Evolutionary conservation across 352 stramenopile species (phyloP).

Genomic region (Globisporangium heterothallicum): DNA sequence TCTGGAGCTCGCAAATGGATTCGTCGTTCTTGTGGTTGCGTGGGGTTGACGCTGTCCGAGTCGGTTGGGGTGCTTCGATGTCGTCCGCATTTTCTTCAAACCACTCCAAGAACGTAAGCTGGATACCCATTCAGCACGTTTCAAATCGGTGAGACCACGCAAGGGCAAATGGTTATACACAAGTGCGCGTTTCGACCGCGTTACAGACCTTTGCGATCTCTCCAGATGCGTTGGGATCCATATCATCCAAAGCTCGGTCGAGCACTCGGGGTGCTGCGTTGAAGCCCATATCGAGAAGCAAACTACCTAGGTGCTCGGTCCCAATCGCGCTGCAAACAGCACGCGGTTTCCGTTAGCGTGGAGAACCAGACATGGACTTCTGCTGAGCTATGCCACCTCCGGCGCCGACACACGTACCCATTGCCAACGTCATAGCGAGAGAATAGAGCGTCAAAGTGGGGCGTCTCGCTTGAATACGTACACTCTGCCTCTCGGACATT

Average conservation of each 20-base stretch:
- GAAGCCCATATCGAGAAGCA: conserved; percentile 74
- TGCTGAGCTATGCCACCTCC: no score
- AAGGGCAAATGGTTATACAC: not conserved
- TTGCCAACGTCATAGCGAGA: conserved; percentile 38
- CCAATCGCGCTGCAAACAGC: conserved; percentile 32
- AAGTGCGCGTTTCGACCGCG: no score
- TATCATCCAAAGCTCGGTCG: conserved; percentile 55
- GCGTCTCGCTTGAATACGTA: conserved; percentile 38
- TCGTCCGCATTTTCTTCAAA: conserved; percentile 65
- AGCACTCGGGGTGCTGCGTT: conserved; percentile 43
- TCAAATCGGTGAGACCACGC: not conserved
- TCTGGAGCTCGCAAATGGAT: conserved; percentile 32
- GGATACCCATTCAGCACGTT: no score
- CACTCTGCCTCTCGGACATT: conserved; percentile 18
- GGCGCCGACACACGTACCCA: conserved; percentile 21
- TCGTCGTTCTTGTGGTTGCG: conserved; percentile 20
- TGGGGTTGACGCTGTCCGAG: not conserved
- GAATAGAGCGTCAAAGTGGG: conserved; percentile 63
- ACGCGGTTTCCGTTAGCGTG: not conserved
- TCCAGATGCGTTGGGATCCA: conserved; percentile 60
- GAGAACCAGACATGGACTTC: not conserved
- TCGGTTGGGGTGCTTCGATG: conserved; percentile 24
- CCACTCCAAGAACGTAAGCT: conserved; percentile 66
- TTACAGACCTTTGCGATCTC: conserved; percentile 46
- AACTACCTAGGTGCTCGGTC: conserved; percentile 48